Base-by-base conservation (phyloP, 108 stramenopile species). In the Stephanodiscus triporus region DNA sequence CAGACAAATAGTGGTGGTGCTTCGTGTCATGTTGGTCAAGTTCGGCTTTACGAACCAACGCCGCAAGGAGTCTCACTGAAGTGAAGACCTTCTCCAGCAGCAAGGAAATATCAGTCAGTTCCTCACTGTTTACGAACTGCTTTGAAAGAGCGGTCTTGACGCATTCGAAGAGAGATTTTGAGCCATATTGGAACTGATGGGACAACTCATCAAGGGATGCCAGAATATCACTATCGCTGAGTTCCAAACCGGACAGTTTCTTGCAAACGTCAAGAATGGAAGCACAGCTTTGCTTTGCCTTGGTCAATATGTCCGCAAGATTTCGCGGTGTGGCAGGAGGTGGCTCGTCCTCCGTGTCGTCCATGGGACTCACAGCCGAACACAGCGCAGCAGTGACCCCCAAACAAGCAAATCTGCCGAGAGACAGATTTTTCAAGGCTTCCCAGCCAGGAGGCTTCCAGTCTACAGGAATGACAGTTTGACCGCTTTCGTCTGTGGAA, bases 391-490 rank as follows among this genome's bases (percentile, higher is more conserved):
- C 93, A n/a, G 85, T 86, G 37, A 78, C 77, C 9, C 94, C 91
- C 63, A 91, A 58, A 69, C 87, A 88, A 55, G 80, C 79, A 57
- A 87, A 95, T 50, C 88, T 85, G 20, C 87, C 88, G 11, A 75
- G 57, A 16, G 91, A 88, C 13, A 88, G 74, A 38, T 81, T 67
- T 60, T 85, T 87, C 65, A 92, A 80, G 5, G 89, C 74, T 36
- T 85, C 80, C 68, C 80, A 76, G 1, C 85, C 88, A 0, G 94
- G 88, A n/a, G 94, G 91, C 37, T 85, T 87, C 94, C 94, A 95
- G 51, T 88, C 81, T 51, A 63, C 64, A 36, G 94, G 86, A 20
- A 94, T 75, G 10, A 92, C 68, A 11, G 72, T 16, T 36, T 81
- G 80, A 8, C 87, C 90, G 26, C 86, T 82, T 23, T 77, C 78